These are phyloP conservation scores for Myxozyma mucilagina DNA, from an alignment of 805 yeast genomes.

Conservation along the genomic window DNA sequence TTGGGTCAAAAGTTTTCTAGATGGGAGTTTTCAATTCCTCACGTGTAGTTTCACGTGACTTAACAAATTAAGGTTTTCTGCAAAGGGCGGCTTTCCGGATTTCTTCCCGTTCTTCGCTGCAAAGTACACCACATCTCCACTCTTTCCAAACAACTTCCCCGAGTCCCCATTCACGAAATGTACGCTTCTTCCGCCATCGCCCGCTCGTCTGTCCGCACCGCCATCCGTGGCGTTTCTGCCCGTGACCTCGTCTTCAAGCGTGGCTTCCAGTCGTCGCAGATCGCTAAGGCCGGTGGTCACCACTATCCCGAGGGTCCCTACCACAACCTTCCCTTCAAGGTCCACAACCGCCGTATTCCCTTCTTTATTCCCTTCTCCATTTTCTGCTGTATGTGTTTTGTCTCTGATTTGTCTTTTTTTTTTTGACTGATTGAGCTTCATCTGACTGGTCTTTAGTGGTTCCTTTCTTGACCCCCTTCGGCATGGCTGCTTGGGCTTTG, in stretches of 20 bases:
- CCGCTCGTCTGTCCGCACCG: constrained; percentile 19
- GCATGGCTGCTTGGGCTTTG: constrained; percentile 31
- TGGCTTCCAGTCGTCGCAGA: constrained; percentile 40
- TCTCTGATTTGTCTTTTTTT: background rate
- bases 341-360: constrained; percentile 75
- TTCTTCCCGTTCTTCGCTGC: background rate
- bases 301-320: constrained; percentile 82
- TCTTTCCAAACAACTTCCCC: background rate
- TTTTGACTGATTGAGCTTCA: background rate
- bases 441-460: constrained; percentile 11
- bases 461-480: constrained; percentile 31
- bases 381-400: constrained; percentile 23
- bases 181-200: constrained; percentile 17
- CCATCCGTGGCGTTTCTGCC: constrained; percentile 11
- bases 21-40: background rate
- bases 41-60: background rate
- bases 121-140: background rate
- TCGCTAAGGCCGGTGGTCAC: constrained; percentile 42
- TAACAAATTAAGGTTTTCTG: background rate
- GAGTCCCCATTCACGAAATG: constrained; percentile 6
- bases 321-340: constrained; percentile 91
- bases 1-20: constrained; percentile 5
- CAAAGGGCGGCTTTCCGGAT: background rate
- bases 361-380: constrained; percentile 24
- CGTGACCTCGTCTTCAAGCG: constrained; percentile 34